Conservation (phyloP, 306 rosid species). For the Lotus japonicus region DNA sequence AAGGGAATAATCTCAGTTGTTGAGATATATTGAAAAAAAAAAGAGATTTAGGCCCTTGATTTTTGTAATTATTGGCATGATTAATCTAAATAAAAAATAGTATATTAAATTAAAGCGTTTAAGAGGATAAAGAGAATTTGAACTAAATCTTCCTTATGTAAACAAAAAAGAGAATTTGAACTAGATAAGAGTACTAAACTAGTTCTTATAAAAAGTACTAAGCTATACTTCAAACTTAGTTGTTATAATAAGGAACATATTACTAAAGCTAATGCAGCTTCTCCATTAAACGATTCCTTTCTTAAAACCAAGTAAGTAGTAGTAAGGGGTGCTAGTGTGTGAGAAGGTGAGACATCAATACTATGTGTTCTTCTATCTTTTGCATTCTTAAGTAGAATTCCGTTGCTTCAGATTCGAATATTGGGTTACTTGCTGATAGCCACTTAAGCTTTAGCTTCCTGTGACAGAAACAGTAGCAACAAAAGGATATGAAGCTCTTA, state of each 20-base stretch:
- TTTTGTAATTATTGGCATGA: no score
- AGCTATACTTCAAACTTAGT: no score
- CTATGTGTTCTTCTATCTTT: conserved; percentile 20
- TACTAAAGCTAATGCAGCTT: conserved; percentile 37
- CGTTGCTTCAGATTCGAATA: conserved; percentile 60
- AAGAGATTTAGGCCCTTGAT: no score
- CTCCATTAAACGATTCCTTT: conserved; percentile 63
- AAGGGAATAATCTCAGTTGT: no score
- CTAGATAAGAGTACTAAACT: no score
- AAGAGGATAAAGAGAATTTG: no score
- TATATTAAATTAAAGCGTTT: no score
- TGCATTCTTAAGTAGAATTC: conserved; percentile 39
- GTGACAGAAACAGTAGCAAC: conserved; percentile 21
- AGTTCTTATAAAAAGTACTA: no score
- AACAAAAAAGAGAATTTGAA: no score
- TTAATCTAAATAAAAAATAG: no score
- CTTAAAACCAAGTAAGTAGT: conserved; percentile 34
- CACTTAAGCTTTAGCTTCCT: conserved; percentile 36
- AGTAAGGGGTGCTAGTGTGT: conserved; percentile 20
- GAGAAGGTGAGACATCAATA: conserved; percentile 24
- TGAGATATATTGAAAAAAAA: no score
- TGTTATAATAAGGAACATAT: background rate
- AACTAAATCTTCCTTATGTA: no score
- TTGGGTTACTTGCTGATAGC: conserved; percentile 44
- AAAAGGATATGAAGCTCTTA: conserved; percentile 55